phyloP scores from a whole-genome alignment of 2,329 filamentous ascomycete species.

The Penicillium sp. region DNA sequence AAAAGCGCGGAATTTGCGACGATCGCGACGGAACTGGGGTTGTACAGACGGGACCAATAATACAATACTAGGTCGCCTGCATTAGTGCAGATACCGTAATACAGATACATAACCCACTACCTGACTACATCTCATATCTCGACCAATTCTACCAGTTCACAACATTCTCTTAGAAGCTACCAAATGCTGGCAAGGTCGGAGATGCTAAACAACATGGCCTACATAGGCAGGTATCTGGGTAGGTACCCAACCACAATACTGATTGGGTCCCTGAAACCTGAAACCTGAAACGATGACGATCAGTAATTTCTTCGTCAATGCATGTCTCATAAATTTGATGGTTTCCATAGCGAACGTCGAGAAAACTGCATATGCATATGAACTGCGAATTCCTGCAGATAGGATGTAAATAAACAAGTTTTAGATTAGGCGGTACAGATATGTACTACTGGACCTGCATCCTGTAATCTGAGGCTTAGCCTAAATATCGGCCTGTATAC shows the following conservation, averaged over 20 bases:
- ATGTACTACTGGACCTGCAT: neutral
- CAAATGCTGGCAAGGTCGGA: neutral
- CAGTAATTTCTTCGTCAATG: neutral
- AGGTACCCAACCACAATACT: neutral
- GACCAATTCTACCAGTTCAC: neutral
- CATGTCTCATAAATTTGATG: neutral
- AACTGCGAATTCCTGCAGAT: neutral
- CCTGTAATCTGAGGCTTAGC: neutral
- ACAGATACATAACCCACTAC: neutral
- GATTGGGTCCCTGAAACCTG: neutral
- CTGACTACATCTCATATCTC: neutral
- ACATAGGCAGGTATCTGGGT: neutral
- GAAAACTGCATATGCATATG: neutral
- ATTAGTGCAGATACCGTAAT: neutral
- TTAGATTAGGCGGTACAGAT: neutral
- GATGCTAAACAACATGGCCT: neutral
- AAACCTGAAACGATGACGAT: neutral
- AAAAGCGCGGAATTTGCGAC: neutral
- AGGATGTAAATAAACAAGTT: neutral
- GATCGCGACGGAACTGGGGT: neutral
- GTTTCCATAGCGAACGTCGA: neutral
- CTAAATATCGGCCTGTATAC: neutral
- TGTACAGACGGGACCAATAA: neutral
- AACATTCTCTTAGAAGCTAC: no score
- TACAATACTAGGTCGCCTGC: neutral